A percentile compares a stretch with the other conserved stretches of the same genome.
Evolutionary conservation across 495 filamentous ascomycete species (phyloP).

Genomic region (Tuber magnatum): DNA sequence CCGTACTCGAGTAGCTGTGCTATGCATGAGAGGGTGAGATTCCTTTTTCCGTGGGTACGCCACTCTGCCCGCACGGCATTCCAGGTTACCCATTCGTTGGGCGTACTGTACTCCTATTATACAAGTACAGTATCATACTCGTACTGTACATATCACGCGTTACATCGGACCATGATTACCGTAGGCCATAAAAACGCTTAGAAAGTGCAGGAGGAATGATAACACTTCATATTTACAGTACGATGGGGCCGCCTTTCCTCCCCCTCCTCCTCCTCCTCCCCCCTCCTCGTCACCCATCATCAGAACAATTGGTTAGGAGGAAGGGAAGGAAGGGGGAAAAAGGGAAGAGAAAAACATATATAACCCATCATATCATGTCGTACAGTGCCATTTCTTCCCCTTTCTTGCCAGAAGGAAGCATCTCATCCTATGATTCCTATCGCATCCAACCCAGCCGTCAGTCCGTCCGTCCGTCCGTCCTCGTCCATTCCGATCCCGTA

Average conservation of each 20-base stretch:
- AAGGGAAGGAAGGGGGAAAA: not conserved
- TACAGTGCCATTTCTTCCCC: not conserved
- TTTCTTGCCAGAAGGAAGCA: not conserved
- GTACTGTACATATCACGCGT: not conserved
- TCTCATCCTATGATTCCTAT: not conserved
- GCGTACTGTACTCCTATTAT: too few species aligned
- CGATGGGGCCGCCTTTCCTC: not conserved
- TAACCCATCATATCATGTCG: not conserved
- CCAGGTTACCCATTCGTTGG: too few species aligned
- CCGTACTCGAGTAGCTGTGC: not conserved
- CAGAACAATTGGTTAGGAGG: not conserved
- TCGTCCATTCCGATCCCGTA: not conserved
- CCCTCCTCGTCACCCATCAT: not conserved
- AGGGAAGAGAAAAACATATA: not conserved
- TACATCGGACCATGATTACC: not conserved
- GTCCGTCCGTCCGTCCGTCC: not conserved
- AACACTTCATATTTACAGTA: not conserved
- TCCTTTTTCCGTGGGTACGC: too few species aligned
- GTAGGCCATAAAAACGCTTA: not conserved
- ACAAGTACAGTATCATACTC: not conserved
- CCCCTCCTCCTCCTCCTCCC: not conserved
- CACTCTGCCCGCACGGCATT: too few species aligned
- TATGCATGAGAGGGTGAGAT: not conserved
- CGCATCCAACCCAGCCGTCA: not conserved
- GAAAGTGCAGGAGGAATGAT: too few species aligned